Conservation (phyloP, 1,139 yeast species). For the Suhomyces chickasaworum region DNA sequence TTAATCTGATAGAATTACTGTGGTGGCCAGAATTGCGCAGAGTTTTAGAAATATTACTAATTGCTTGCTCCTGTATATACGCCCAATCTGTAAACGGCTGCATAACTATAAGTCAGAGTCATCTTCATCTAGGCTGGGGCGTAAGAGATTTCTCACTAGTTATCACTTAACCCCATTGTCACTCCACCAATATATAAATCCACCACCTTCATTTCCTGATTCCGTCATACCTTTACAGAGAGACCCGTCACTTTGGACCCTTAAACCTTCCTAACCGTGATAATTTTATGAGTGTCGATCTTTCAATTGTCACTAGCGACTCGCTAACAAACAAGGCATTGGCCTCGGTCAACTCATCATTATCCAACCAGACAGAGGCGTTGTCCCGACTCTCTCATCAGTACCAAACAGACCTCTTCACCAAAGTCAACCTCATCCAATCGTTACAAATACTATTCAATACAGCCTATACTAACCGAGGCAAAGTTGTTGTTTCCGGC, state of each 20-base stretch:
- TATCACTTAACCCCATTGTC: neutral
- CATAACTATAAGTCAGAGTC: neutral
- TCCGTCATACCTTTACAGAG: too few species aligned
- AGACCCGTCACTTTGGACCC: too few species aligned
- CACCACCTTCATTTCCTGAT: too few species aligned
- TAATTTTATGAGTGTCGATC: neutral
- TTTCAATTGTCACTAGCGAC: conserved; percentile 1
- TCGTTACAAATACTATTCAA: conserved; percentile 56
- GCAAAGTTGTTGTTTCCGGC: conserved; percentile 76
- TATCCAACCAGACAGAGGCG: conserved; percentile 40
- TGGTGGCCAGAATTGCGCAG: neutral
- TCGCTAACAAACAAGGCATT: conserved; percentile 21
- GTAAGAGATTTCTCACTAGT: neutral
- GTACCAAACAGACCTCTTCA: conserved; percentile 37
- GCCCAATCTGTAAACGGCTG: neutral
- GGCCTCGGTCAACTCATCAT: conserved; percentile 32
- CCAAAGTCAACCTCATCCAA: conserved; percentile 51
- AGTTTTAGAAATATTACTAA: neutral
- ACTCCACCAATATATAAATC: too few species aligned
- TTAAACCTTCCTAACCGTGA: neutral
- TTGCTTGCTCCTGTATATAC: neutral
- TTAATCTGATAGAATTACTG: neutral
- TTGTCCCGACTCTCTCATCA: conserved; percentile 32
- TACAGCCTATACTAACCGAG: conserved; percentile 47
- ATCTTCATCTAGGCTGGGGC: neutral